A percentile compares a stretch with the other conserved stretches of the same genome.
Conservation (phyloP, 1,139 yeast species). For the Pichia cactophila region DNA sequence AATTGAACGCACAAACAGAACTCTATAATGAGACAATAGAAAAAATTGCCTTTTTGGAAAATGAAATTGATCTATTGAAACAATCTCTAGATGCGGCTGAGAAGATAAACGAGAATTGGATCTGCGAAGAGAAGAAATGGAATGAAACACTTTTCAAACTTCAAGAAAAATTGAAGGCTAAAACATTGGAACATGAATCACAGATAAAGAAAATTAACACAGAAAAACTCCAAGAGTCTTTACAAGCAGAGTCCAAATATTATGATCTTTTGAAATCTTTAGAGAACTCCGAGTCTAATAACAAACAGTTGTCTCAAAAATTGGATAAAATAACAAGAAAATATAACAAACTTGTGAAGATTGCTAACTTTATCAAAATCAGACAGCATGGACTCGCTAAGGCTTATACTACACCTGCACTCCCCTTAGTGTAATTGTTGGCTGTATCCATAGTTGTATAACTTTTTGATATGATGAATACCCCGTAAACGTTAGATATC, state of each 20-base stretch:
- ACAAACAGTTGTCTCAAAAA: neutral
- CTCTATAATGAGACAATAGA: constrained; percentile 19
- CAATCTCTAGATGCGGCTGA: neutral
- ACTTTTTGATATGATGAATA: too few relatives aligned
- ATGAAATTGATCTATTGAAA: constrained; percentile 11
- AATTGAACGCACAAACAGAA: constrained; percentile 11
- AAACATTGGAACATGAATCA: neutral
- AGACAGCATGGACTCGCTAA: constrained; percentile 8
- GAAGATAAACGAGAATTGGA: neutral
- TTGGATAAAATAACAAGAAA: constrained; percentile 1
- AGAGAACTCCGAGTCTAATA: neutral
- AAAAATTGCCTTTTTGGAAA: constrained; percentile 20
- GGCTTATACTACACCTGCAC: constrained; percentile 8
- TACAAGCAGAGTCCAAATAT: neutral
- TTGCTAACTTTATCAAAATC: constrained; percentile 9
- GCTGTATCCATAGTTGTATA: too few relatives aligned
- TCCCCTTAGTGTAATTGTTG: constrained; percentile 4
- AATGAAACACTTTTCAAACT: neutral
- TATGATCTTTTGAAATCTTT: neutral
- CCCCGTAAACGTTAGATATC: too few relatives aligned
- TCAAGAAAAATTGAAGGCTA: neutral
- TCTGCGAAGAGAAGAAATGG: neutral
- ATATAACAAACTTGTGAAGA: constrained; percentile 6
- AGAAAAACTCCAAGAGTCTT: neutral
- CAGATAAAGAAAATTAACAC: neutral